A percentile compares a stretch with the other conserved stretches of the same genome.
phyloP scores from a whole-genome alignment of 805 yeast species.

The Jamesozyma rosinii region DNA sequence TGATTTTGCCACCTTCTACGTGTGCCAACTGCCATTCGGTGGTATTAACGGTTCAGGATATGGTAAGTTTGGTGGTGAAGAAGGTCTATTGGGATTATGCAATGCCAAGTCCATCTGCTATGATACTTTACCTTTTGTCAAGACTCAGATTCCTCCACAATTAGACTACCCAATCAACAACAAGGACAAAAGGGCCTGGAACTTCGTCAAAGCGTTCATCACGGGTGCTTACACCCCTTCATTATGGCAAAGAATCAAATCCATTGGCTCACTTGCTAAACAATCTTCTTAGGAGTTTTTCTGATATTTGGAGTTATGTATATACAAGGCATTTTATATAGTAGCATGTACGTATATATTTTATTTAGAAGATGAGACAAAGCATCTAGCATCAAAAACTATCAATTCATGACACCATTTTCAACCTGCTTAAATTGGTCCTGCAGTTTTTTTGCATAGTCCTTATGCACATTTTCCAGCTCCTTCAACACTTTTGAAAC shows the following conservation, averaged over 20 bases:
- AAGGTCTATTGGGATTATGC: conserved; percentile 87
- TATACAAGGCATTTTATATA: not conserved
- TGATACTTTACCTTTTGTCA: conserved; percentile 70
- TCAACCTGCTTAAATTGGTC: conserved; percentile 50
- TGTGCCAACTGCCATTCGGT: conserved; percentile 95
- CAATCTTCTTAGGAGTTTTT: conserved; percentile 16
- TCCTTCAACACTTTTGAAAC: conserved; percentile 48
- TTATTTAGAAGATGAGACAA: not conserved
- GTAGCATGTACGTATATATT: conserved; percentile 1
- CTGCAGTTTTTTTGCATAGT: conserved; percentile 47
- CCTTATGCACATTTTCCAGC: conserved; percentile 63
- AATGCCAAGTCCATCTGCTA: conserved; percentile 77
- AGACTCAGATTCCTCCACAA: conserved; percentile 78
- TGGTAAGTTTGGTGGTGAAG: conserved; percentile 97
- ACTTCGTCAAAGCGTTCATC: conserved; percentile 71
- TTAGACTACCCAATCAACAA: conserved; percentile 85
- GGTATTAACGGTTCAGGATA: conserved; percentile 90
- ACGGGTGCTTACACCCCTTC: conserved; percentile 75
- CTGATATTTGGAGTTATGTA: not conserved
- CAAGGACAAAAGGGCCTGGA: conserved; percentile 72
- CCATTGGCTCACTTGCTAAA: conserved; percentile 45
- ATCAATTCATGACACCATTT: conserved; percentile 26
- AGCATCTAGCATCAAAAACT: not conserved
- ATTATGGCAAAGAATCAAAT: conserved; percentile 56
- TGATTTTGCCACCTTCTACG: conserved; percentile 93